Evolutionary conservation across 179 eudicot species (phyloP), one percentile per base, ranked within the genome.

Genomic region (Beta lomatogona): DNA sequence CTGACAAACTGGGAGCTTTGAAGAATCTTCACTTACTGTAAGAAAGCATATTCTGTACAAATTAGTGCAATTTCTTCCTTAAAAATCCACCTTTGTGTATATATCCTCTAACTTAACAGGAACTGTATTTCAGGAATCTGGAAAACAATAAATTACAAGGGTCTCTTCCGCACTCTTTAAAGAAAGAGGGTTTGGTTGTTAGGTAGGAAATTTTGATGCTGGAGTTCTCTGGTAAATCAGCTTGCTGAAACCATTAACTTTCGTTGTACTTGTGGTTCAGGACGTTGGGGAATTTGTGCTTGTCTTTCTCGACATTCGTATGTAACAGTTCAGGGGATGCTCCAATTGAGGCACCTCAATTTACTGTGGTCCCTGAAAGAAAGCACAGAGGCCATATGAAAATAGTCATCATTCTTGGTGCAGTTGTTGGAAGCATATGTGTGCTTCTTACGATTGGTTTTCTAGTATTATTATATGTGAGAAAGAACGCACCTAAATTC

Each of bases 131-230:
- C 88, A 93, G 95, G 86, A 86, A 90, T 82, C 87, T 93, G 84
- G 93, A 93, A 82, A 88, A 93, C 86, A 93, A 93, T 75, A 86
- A 86, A 68, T 73, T 93, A 77, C 90, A 83, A 61, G 97, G 95
- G 70, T 85, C 90, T 84, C 94, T 93, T 55, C 96, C 96, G 9
- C 87, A 76, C 45, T 87, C 97, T 79, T 81, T 93, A 82, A 85
- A 91, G 86, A 82, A 80, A 78, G 87, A 89, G 54, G 87, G 89
- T 75, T 81, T 93, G 81, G 86, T 91, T 76, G 83, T 92, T 80
- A 87, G 91, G 96, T 93, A 89, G 10, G 73, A 13, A 18, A 25
- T 28, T 31, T 48, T 60, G 55, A 6, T 61, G 58, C 77, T 63
- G 5, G 46, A 58, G 9, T 45, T 70, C 1, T 41, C 45, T 52